Base-by-base conservation (phyloP, 2,329 filamentous ascomycete genomes). In the Botrytis paeoniae region DNA sequence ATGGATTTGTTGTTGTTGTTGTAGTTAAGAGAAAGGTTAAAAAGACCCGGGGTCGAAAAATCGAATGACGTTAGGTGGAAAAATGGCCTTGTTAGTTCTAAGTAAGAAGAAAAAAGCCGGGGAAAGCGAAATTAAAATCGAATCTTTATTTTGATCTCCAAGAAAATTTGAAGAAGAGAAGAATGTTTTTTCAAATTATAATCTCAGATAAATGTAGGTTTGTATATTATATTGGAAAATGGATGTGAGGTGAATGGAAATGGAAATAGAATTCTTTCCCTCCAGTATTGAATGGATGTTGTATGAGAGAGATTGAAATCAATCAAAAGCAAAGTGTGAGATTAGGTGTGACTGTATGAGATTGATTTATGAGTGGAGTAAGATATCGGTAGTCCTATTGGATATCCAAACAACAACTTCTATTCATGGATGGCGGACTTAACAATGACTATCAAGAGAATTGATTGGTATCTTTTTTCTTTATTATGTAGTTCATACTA, bases 31-130 rank as follows among this genome's bases (percentile, higher is more conserved):
- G 43, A 68, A 54, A 39, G 64, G 57, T 18, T 54, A 64, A 51
- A 64, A 51, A 64, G 54, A 39, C n/a, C 48, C 37, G 45, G 48
- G 37, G 48, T 41, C 37, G 45, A 48, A 32, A 29, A n/a, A 32
- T 57, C 51, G 65, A 69, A 69, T 43, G 48, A 69, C 48, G 65
- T 69, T 69, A 68, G 48, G 35, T 61, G 32, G 20, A 25, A 61
- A 37, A 25, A 61, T 61, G 59, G 59, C 35, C 59, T 25, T 14
- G 29, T 14, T 37, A 20, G 32, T 61, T 37, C 32, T 22, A 25
- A 41, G 35, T 39, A 14, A 25, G 32, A 66, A 57, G 51, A 66
- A 68, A 68, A 54, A 68, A 68, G 64, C 35, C 45, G 64, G 45
- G 32, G 64, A 54, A 54, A 54, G 16, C 25, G 16, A 57, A 57